Base-by-base conservation (phyloP, 78 protist species). In the Mantamonas sphyraenae region DNA sequence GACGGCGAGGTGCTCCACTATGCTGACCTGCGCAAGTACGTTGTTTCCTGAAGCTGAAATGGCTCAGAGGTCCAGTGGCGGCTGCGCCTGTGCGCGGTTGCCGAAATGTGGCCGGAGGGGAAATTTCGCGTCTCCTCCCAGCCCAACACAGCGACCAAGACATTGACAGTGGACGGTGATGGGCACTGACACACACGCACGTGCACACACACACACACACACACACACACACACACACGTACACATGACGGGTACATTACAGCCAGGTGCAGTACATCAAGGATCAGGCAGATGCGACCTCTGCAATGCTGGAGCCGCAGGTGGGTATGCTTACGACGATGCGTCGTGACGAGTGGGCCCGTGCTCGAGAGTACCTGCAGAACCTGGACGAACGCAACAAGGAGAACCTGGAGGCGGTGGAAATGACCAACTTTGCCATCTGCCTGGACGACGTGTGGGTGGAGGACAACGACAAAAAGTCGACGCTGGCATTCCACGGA, bases 291-390 rank as follows among this genome's bases (percentile, higher is more conserved):
- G n/a, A n/a, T n/a, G n/a, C n/a, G n/a, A n/a, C n/a, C n/a, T n/a
- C n/a, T n/a, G n/a, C n/a, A n/a, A n/a, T n/a, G n/a, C n/a, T n/a
- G n/a, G n/a, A 30, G n/a, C 35, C 68, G 42, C 35, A 14, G 68
- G 45, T 9, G 30, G 68, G 45, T 31, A 26, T n/a, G 16, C 61
- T 38, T 30, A 64, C 69, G n/a, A 4, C 43, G 19, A 0, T 24
- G 35, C n/a, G 35, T 20, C 74, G 74, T 40, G 74, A 68, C 55
- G 28, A 30, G 58, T 68, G 74, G 74, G 74, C 64, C n/a, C 22
- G 17, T 7, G 58, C 20, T 33, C 71, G 71, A n/a, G 30, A 20
- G 47, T 12, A 3, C 30, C 34, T 66, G 71, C 19, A 17, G 45
- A n/a, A 5, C 26, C n/a, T n/a, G n/a, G 37, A 3, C 30, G 37